Evolutionary conservation across 441 rosid genomes (phyloP).

Genomic region (Euphorbia schlechtendalii): DNA sequence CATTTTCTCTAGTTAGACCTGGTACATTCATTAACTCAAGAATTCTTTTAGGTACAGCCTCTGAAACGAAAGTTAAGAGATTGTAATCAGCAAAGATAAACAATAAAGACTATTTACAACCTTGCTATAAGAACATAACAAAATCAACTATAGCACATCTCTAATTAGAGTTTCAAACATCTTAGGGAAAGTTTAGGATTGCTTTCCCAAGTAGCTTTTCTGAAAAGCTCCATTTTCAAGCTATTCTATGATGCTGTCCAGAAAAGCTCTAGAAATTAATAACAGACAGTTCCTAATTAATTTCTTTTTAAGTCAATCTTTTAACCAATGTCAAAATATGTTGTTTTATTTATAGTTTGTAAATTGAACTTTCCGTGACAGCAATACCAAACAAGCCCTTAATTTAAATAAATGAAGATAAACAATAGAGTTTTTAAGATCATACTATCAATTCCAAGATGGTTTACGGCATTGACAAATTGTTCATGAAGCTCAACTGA

Average conservation of each 20-base stretch:
- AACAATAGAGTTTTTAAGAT: conserved; percentile 22
- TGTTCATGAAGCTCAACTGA: conserved; percentile 90
- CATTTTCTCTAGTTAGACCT: conserved; percentile 74
- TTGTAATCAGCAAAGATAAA: conserved; percentile 17
- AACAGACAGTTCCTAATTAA: no score
- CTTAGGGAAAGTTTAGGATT: no score
- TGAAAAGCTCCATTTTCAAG: no score
- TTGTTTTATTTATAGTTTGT: no score
- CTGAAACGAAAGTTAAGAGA: conserved; percentile 32
- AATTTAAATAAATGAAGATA: neutral
- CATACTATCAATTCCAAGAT: conserved; percentile 82
- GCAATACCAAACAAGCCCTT: no score
- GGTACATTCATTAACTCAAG: conserved; percentile 81
- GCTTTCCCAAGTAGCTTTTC: no score
- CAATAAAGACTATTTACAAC: conserved; percentile 4
- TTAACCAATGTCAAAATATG: no score
- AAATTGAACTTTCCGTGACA: no score
- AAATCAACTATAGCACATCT: neutral
- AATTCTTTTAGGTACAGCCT: conserved; percentile 85
- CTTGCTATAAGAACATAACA: conserved; percentile 7
- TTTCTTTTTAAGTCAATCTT: no score
- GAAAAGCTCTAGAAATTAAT: no score
- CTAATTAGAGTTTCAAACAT: neutral
- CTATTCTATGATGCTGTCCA: no score
- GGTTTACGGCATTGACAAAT: conserved; percentile 70